phyloP scores from a whole-genome alignment of 257 asterid genomes.

The Fraxinus excelsior region DNA sequence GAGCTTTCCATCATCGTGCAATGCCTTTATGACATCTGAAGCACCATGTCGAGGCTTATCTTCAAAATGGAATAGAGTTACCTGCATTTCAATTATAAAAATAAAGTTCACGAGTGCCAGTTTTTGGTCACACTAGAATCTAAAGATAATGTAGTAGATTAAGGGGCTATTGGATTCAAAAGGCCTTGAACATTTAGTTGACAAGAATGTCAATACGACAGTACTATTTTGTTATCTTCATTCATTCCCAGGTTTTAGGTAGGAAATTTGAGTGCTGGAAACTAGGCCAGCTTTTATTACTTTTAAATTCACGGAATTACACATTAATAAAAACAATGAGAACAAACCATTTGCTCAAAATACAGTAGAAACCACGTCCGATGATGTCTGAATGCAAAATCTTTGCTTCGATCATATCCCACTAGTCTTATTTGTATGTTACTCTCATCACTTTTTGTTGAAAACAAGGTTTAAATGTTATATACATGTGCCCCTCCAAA shows the following conservation, averaged over 20 bases:
- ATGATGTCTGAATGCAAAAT: not conserved
- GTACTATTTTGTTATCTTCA: not conserved
- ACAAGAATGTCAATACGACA: not conserved
- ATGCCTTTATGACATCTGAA: slow-evolving; percentile 62
- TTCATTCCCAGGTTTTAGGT: not conserved
- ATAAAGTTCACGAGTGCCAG: not conserved
- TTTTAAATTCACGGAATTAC: too few species aligned
- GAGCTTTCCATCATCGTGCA: slow-evolving; percentile 74
- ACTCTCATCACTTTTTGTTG: not conserved
- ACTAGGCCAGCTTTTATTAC: too few species aligned
- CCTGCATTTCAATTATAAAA: slow-evolving; percentile 44
- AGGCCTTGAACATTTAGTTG: not conserved
- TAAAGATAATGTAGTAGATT: not conserved
- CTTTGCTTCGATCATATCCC: not conserved
- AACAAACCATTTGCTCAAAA: not conserved
- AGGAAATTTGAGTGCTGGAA: not conserved
- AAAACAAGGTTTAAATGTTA: not conserved
- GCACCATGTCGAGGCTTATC: slow-evolving; percentile 85
- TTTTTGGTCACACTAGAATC: not conserved
- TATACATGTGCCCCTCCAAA: too few species aligned
- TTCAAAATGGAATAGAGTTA: slow-evolving; percentile 92
- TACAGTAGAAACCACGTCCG: not conserved
- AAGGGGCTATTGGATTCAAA: not conserved
- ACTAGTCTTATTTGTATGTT: not conserved
- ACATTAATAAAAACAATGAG: not conserved